These are phyloP conservation scores for Xylariomycetidae sp. DNA, from an alignment of 2,329 filamentous ascomycete genomes.

Conservation along the genomic window DNA sequence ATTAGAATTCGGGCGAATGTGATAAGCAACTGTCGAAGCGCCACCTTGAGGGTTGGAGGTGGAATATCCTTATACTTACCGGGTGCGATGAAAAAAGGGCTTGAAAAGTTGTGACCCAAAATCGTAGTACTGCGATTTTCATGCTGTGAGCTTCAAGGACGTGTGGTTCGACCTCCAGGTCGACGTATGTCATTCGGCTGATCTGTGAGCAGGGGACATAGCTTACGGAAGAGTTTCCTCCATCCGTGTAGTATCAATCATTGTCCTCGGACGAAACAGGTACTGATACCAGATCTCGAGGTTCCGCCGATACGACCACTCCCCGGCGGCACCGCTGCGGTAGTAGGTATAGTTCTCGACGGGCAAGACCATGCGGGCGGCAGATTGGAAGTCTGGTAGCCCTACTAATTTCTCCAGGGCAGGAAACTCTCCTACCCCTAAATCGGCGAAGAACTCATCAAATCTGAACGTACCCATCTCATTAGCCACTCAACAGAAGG, in stretches of 20 bases:
- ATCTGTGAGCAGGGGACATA: background rate
- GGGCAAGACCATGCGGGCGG: slow-evolving; percentile 43
- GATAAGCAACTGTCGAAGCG: too few species aligned
- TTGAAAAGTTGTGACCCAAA: slow-evolving; percentile 48
- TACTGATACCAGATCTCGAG: slow-evolving; percentile 47
- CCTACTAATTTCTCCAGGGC: slow-evolving; percentile 39
- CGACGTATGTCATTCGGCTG: slow-evolving; percentile 6
- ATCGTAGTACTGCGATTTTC: slow-evolving; percentile 46
- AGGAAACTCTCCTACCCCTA: slow-evolving; percentile 32
- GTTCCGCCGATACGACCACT: slow-evolving; percentile 53
- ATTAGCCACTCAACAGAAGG: background rate
- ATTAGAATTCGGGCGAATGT: too few species aligned
- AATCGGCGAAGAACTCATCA: slow-evolving; percentile 27
- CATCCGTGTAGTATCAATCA: slow-evolving; percentile 42
- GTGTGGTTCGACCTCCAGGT: too few species aligned
- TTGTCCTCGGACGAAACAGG: slow-evolving; percentile 41
- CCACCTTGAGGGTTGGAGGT: too few species aligned
- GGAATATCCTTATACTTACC: too few species aligned
- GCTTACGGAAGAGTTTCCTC: slow-evolving; percentile 32
- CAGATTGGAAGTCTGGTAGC: slow-evolving; percentile 49
- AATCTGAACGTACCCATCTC: slow-evolving; percentile 10
- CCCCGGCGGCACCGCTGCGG: slow-evolving; percentile 48
- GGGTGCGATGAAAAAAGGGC: slow-evolving; percentile 52
- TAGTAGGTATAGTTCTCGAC: slow-evolving; percentile 47
- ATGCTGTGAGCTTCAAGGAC: too few species aligned